Percentiles rank a stretch among this genome's conserved stretches.
Conservation (phyloP, 2,329 filamentous ascomycete genomes). For the Sporothrix brunneoviolacea region DNA sequence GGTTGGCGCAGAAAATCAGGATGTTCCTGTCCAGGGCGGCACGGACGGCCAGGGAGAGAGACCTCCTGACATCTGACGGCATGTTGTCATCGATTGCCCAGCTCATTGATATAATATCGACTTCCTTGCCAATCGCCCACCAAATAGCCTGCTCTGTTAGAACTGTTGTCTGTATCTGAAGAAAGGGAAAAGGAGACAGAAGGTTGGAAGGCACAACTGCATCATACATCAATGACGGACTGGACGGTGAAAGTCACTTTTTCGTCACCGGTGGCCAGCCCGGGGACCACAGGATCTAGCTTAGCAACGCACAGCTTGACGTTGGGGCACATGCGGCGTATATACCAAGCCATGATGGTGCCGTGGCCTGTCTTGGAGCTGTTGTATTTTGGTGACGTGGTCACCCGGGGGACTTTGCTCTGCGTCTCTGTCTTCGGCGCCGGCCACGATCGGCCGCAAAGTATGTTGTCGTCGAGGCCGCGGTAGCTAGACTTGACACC, state of each 20-base stretch:
- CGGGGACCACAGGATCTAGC: constrained; percentile 1
- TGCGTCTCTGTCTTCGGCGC: background rate
- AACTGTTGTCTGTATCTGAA: background rate
- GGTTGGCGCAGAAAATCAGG: constrained; percentile 7
- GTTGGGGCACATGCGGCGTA: constrained; percentile 2
- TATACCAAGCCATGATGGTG: constrained; percentile 5
- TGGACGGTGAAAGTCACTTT: constrained; percentile 1
- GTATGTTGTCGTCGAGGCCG: constrained; percentile 1
- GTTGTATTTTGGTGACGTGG: constrained; percentile 5
- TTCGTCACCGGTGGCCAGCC: background rate
- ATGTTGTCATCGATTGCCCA: constrained; percentile 5
- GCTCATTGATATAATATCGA: constrained; percentile 5
- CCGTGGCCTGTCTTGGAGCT: background rate
- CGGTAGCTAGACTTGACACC: constrained; percentile 6
- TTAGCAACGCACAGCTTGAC: constrained; percentile 4
- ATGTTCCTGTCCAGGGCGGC: background rate
- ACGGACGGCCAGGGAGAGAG: background rate
- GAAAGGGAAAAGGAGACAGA: background rate
- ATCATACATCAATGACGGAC: constrained; percentile 2
- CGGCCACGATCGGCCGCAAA: constrained; percentile 4
- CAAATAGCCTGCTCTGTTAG: background rate
- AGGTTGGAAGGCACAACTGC: too few species aligned
- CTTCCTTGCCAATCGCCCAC: background rate
- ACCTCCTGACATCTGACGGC: background rate
- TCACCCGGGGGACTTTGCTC: background rate